Conservation (phyloP, 116 monocot species). For the Cymodocea nodosa region DNA sequence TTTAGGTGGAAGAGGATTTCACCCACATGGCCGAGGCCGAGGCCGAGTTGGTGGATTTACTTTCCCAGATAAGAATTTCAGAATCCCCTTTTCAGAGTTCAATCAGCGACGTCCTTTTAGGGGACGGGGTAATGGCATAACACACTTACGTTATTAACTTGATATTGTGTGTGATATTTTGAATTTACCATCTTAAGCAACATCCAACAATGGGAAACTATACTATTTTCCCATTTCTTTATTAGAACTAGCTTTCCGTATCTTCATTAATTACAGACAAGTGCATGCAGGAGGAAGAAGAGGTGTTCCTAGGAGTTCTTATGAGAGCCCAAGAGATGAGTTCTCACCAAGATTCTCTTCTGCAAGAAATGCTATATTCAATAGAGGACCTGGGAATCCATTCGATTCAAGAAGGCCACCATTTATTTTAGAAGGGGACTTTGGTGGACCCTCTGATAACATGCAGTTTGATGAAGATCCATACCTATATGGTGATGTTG, state of each 20-base stretch:
- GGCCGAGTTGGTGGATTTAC: constrained; percentile 47
- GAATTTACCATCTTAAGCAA: not conserved
- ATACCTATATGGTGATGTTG: constrained; percentile 43
- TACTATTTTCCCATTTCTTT: no score
- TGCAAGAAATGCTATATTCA: constrained; percentile 6
- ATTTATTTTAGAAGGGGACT: constrained; percentile 30
- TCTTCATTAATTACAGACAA: not conserved
- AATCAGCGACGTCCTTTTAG: constrained; percentile 40
- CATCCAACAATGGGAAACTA: no score
- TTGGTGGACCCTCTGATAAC: constrained; percentile 30
- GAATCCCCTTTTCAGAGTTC: constrained; percentile 30
- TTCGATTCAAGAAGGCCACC: constrained; percentile 34
- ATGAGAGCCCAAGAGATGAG: constrained; percentile 6
- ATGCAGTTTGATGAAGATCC: constrained; percentile 39
- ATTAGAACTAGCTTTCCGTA: not conserved
- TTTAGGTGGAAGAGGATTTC: constrained; percentile 43
- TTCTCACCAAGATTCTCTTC: constrained; percentile 9
- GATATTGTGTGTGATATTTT: constrained; percentile 1
- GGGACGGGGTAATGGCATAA: constrained; percentile 23
- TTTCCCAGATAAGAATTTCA: constrained; percentile 16
- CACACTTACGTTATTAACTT: not conserved
- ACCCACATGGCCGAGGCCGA: constrained; percentile 33
- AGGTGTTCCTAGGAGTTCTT: constrained; percentile 12
- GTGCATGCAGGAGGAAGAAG: constrained; percentile 33
- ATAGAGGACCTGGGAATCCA: constrained; percentile 14